A percentile compares a stretch with the other conserved stretches of the same genome.
These are phyloP conservation scores for Penicilliopsis zonata DNA, from an alignment of 495 filamentous ascomycete genomes.

Conservation along the genomic window DNA sequence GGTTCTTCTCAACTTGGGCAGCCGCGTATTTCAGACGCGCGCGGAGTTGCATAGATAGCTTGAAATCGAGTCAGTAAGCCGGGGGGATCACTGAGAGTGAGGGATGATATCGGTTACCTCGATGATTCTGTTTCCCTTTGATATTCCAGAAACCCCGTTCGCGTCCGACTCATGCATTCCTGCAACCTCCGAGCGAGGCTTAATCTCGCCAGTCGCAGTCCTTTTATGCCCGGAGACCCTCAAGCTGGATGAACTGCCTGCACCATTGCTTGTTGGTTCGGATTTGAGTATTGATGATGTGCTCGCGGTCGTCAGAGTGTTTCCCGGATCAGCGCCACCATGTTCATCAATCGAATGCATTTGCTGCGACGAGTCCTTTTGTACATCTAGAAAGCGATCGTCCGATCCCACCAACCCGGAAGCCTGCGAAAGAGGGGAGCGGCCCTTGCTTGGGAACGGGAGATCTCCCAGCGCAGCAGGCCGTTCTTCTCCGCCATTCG, in stretches of 20 bases:
- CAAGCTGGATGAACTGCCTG: too few species aligned
- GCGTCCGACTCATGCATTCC: constrained; percentile 16
- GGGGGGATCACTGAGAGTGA: too few species aligned
- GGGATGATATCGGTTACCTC: too few species aligned
- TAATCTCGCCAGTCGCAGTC: constrained; percentile 53
- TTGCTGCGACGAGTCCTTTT: too few species aligned
- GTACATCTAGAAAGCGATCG: constrained; percentile 19
- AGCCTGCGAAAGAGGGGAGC: neutral
- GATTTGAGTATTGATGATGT: constrained; percentile 5
- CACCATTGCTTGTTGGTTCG: constrained; percentile 5
- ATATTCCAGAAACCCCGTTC: constrained; percentile 24
- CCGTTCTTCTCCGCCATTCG: neutral
- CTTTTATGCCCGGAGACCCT: constrained; percentile 40
- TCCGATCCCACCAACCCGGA: too few species aligned
- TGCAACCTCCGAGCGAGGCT: constrained; percentile 28
- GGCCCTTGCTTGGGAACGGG: neutral
- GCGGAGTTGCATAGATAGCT: constrained; percentile 68
- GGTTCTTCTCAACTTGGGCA: constrained; percentile 79
- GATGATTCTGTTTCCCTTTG: constrained; percentile 53
- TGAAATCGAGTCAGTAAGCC: too few species aligned
- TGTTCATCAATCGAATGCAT: too few species aligned
- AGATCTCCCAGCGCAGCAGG: neutral
- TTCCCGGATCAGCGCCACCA: too few species aligned
- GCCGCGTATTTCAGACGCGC: constrained; percentile 79
- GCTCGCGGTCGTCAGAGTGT: too few species aligned